Conservation (phyloP, 805 yeast genomes). For the Kregervanrija delftensis region DNA sequence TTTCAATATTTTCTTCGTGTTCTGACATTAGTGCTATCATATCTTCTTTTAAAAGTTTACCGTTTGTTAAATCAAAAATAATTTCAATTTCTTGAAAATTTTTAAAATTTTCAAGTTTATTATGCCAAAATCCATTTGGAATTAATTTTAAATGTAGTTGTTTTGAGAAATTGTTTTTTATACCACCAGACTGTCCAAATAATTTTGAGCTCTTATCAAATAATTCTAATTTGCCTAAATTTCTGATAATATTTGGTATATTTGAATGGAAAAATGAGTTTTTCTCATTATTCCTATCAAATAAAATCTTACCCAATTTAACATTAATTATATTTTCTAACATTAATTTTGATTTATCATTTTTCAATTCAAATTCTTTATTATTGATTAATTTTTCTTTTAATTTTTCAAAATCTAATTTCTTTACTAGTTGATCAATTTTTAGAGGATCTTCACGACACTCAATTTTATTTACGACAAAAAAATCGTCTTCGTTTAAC, state of each 20-base stretch:
- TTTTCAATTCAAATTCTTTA: neutral
- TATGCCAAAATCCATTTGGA: conserved; percentile 26
- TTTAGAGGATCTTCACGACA: neutral
- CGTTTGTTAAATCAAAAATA: conserved; percentile 22
- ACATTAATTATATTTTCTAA: conserved; percentile 21
- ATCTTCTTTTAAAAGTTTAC: conserved; percentile 13
- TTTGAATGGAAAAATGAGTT: conserved; percentile 20
- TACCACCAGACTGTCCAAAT: conserved; percentile 27
- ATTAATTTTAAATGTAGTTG: conserved; percentile 24
- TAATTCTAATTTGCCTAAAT: conserved; percentile 17
- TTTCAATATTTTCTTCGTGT: conserved; percentile 19
- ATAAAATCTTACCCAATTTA: conserved; percentile 24
- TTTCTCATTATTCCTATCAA: conserved; percentile 7
- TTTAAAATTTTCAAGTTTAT: conserved; percentile 13
- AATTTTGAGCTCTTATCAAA: conserved; percentile 18
- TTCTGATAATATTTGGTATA: conserved; percentile 19
- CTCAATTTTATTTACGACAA: neutral
- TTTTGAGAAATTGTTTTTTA: conserved; percentile 22
- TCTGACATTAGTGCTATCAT: conserved; percentile 23
- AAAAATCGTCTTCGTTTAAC: neutral
- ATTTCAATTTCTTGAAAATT: conserved; percentile 26
- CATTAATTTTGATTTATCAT: conserved; percentile 9
- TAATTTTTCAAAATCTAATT: conserved; percentile 3
- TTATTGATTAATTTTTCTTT: conserved; percentile 8
- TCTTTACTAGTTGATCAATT: neutral